A percentile compares a stretch with the other conserved stretches of the same genome.
These are phyloP conservation scores for Pseudognaphalium luteoalbum DNA, from an alignment of 129 eudicot genomes.

Conservation along the genomic window DNA sequence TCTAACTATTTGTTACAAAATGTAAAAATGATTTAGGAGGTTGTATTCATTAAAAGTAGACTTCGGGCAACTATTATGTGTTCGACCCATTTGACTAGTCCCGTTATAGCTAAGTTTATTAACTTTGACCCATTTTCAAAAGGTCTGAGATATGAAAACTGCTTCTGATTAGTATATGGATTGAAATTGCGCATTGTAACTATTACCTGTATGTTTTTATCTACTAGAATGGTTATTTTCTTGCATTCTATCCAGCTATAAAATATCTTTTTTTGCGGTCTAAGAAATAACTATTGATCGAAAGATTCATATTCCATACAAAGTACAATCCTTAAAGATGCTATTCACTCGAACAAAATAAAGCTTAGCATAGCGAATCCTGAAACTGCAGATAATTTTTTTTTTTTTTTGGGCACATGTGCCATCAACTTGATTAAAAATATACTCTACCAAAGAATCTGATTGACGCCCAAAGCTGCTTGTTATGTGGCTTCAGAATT, in stretches of 20 bases:
- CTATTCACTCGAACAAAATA: neutral
- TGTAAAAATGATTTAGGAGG: too few species aligned
- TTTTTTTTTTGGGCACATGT: neutral
- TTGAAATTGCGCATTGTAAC: too few species aligned
- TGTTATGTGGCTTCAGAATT: neutral
- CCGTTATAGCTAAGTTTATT: too few species aligned
- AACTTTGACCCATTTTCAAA: neutral
- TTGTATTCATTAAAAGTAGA: neutral
- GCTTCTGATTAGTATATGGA: neutral
- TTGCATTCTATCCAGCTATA: neutral
- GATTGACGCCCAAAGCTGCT: neutral
- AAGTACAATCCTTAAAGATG: slow-evolving; percentile 3
- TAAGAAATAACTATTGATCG: neutral
- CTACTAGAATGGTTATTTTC: neutral
- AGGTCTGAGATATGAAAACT: neutral
- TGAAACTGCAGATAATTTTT: neutral
- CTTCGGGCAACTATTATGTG: neutral
- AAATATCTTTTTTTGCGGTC: neutral
- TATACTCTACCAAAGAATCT: neutral
- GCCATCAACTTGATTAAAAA: neutral
- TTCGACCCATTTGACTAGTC: neutral
- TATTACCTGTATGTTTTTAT: too few species aligned
- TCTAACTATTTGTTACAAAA: neutral
- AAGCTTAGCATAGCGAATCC: neutral
- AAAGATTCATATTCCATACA: neutral